phyloP scores from a whole-genome alignment of 2,329 filamentous ascomycete genomes.

The Botrytis elliptica region DNA sequence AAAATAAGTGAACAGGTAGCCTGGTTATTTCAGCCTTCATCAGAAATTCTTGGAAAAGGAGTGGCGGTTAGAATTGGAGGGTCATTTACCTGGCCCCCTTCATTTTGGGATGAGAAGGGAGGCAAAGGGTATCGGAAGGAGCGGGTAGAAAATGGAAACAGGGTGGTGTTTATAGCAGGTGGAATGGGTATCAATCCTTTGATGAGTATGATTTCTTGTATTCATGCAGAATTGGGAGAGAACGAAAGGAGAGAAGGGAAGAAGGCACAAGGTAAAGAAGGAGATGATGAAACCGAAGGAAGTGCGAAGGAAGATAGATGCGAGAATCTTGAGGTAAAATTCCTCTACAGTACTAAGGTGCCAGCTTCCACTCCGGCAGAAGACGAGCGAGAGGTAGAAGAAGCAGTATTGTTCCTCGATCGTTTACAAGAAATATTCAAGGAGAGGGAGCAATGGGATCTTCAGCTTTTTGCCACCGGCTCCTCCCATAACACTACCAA shows the following conservation, averaged over 20 bases:
- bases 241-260: not conserved
- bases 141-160: not conserved
- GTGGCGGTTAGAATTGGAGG: not conserved
- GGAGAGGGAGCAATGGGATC: not conserved
- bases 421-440: not conserved
- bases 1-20: not conserved
- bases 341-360: not conserved
- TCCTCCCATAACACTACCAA: not conserved
- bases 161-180: not conserved
- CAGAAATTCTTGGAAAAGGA: not conserved
- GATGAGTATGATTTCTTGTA: not conserved
- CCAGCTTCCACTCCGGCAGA: not conserved
- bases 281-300: not conserved
- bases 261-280: not conserved
- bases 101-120: not conserved
- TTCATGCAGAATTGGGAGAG: not conserved
- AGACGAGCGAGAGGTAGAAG: not conserved
- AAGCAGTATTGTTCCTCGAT: not conserved
- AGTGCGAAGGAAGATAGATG: too few relatives aligned
- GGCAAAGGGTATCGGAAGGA: not conserved
- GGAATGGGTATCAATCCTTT: conserved; percentile 6
- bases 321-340: not conserved
- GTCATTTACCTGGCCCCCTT: not conserved
- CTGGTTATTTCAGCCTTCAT: not conserved
- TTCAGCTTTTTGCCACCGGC: not conserved